Conservation (phyloP, 176 grass and related monocot species). For the Sorghum bicolor region Sorghum_bicolor_NCBIv3 NC_012870.2:6283001-6283500, state of each 20-base stretch:
- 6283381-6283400: background rate
- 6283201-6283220: background rate
- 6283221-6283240: background rate
- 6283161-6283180: background rate
- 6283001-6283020: background rate
- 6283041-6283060: background rate
- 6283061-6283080: background rate
- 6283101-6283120: background rate
- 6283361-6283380: background rate
- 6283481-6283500: conserved; percentile 85
- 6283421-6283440: conserved; percentile 19
- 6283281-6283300: background rate
- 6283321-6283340: background rate
- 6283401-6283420: background rate
- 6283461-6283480: conserved; percentile 73
- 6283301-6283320: background rate
- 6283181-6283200: background rate
- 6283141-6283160: background rate
- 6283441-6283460: conserved; percentile 96
- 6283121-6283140: background rate
- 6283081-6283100: background rate
- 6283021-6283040: background rate
- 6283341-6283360: background rate
- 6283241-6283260: background rate
- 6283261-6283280: background rate